A percentile compares a stretch with the other conserved stretches of the same genome.
Conservation (phyloP, 768 basidiomycete species). For the Melanogaster broomeanus region DNA sequence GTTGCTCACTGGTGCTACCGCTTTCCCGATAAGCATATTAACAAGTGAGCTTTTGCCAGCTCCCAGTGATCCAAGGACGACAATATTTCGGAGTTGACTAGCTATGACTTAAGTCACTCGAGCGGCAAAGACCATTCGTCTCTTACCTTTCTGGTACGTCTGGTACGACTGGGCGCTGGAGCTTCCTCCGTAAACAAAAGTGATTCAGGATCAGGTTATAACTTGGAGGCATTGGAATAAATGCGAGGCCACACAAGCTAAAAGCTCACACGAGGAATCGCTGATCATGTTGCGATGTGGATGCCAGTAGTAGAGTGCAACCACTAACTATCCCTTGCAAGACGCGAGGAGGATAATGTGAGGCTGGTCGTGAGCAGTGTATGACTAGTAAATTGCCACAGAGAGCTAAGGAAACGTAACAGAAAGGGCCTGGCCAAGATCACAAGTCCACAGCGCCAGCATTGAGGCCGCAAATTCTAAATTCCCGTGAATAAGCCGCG, state of each 20-base stretch:
- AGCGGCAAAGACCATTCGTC: neutral
- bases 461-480: too few species aligned
- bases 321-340: too few species aligned
- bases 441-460: too few species aligned
- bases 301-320: too few species aligned
- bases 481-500: neutral
- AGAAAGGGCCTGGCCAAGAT: too few species aligned
- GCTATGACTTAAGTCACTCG: neutral
- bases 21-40: conserved; percentile 35
- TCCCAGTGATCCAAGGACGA: conserved; percentile 30
- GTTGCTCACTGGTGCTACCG: conserved; percentile 28
- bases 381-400: too few species aligned
- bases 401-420: too few species aligned
- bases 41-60: conserved; percentile 42
- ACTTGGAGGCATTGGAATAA: neutral
- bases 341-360: too few species aligned
- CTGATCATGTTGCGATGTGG: too few species aligned
- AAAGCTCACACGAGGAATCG: too few species aligned
- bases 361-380: too few species aligned
- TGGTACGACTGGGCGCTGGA: neutral
- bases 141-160: conserved; percentile 8
- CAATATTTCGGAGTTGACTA: conserved; percentile 11
- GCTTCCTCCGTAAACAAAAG: neutral
- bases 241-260: neutral
- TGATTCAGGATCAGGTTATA: neutral